Percentiles rank a stretch among this genome's conserved stretches.
These are phyloP conservation scores for Amphicarpaea edgeworthii DNA, from an alignment of 306 rosid species.

Conservation along the genomic window DNA sequence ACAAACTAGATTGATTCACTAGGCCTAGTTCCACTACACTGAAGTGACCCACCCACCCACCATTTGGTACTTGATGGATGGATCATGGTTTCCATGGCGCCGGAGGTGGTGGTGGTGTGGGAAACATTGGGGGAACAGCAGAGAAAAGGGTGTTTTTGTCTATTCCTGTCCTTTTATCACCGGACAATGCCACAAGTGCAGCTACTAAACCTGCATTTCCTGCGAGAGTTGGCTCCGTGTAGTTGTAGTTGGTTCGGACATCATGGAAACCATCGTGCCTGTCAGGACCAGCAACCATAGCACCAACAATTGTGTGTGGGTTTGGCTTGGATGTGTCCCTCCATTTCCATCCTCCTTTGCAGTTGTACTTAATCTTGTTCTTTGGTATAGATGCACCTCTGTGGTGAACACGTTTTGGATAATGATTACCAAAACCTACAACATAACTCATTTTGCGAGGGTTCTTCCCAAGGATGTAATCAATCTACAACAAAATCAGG, in stretches of 20 bases:
- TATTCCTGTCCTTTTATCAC: slow-evolving; percentile 61
- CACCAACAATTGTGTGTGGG: slow-evolving; percentile 73
- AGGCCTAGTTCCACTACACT: slow-evolving; percentile 27
- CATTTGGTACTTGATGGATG: too few relatives aligned
- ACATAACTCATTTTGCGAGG: slow-evolving; percentile 82
- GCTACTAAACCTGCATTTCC: slow-evolving; percentile 88
- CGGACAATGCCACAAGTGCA: slow-evolving; percentile 81
- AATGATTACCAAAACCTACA: slow-evolving; percentile 76
- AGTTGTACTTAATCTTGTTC: slow-evolving; percentile 74
- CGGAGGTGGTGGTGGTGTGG: slow-evolving; percentile 91
- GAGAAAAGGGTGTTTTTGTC: slow-evolving; percentile 73
- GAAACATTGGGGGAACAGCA: slow-evolving; percentile 88
- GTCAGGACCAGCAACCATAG: slow-evolving; percentile 93
- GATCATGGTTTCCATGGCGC: slow-evolving; percentile 88
- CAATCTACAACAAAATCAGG: slow-evolving; percentile 56
- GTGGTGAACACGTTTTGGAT: slow-evolving; percentile 82
- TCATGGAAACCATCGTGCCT: slow-evolving; percentile 79
- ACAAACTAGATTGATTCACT: slow-evolving; percentile 38
- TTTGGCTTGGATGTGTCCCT: slow-evolving; percentile 71
- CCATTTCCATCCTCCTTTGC: slow-evolving; percentile 93
- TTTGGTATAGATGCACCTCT: slow-evolving; percentile 86
- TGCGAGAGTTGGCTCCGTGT: slow-evolving; percentile 88
- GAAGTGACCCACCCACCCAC: too few relatives aligned
- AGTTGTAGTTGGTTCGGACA: slow-evolving; percentile 77
- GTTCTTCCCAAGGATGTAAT: slow-evolving; percentile 84